Percentiles rank a stretch among this genome's conserved stretches.
phyloP scores from a whole-genome alignment of 2,329 filamentous ascomycete species.

The Cyclaneusma minus region DNA sequence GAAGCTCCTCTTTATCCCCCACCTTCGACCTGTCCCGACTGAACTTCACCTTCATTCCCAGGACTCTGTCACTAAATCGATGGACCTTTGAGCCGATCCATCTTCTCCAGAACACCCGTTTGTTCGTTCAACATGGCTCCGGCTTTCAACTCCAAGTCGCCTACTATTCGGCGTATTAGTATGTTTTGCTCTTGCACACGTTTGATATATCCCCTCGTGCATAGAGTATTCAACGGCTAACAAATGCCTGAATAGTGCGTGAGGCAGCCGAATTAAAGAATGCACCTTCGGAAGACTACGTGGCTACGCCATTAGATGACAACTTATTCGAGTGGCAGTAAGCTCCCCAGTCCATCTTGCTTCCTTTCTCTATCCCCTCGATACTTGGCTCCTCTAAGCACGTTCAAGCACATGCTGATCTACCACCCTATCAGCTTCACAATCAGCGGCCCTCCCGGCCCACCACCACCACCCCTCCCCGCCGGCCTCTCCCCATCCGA shows the following conservation, averaged over 20 bases:
- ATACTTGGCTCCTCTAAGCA: too few relatives aligned
- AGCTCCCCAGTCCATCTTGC: too few relatives aligned
- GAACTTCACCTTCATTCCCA: too few relatives aligned
- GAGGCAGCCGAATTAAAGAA: constrained; percentile 78
- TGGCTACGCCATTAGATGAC: constrained; percentile 68
- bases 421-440: too few relatives aligned
- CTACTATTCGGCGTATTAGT: constrained; percentile 76
- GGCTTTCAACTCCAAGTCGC: constrained; percentile 57
- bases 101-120: too few relatives aligned
- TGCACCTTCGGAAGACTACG: constrained; percentile 71
- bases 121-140: too few relatives aligned
- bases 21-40: too few relatives aligned
- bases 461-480: constrained; percentile 31
- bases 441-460: constrained; percentile 64
- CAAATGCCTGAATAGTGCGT: constrained; percentile 40
- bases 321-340: constrained; percentile 99
- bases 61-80: too few relatives aligned
- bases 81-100: too few relatives aligned
- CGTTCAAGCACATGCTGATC: too few relatives aligned
- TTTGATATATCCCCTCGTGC: not conserved
- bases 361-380: too few relatives aligned
- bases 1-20: too few relatives aligned
- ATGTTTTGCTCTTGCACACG: constrained; percentile 8
- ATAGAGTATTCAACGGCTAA: constrained; percentile 1
- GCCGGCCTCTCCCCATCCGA: constrained; percentile 49